Percentiles rank a stretch among this genome's conserved stretches.
Evolutionary conservation across 768 basidiomycete genomes (phyloP).

Genomic region (Auricularia heimuer): DNA sequence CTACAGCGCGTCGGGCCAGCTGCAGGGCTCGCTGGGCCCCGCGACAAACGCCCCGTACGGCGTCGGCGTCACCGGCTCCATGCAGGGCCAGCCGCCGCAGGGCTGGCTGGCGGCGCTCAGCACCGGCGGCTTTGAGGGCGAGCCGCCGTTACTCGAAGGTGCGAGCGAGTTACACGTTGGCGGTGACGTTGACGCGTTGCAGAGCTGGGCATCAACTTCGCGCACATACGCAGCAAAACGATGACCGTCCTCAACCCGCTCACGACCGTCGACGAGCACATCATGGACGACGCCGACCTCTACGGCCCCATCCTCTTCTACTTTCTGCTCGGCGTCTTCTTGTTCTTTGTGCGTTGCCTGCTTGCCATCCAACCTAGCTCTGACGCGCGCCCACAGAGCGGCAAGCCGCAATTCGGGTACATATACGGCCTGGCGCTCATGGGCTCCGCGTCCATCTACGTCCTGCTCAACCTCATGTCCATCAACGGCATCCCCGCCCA

Average conservation of each 20-base stretch:
- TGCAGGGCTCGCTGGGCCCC: neutral
- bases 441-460: conserved; percentile 85
- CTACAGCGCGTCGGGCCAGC: neutral
- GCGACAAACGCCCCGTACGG: neutral
- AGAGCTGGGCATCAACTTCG: conserved; percentile 98
- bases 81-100: neutral
- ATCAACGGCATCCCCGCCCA: conserved; percentile 92
- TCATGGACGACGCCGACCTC: conserved; percentile 99
- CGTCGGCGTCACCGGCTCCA: neutral
- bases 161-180: conserved; percentile 14
- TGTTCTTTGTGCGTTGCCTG: conserved; percentile 67
- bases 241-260: conserved; percentile 93
- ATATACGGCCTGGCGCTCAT: conserved; percentile 98
- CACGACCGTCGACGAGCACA: conserved; percentile 69
- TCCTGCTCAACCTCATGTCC: conserved; percentile 94
- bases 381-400: conserved; percentile 49
- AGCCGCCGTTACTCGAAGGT: conserved; percentile 94
- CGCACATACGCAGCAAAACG: conserved; percentile 89
- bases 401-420: conserved; percentile 97
- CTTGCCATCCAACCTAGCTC: neutral
- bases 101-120: conserved; percentile 54
- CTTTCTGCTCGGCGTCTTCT: conserved; percentile 87
- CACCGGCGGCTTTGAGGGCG: conserved; percentile 90
- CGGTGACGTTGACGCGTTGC: neutral
- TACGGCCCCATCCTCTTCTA: conserved; percentile 93